phyloP scores from a whole-genome alignment of 805 yeast species.

The Clavispora asparagi region DNA sequence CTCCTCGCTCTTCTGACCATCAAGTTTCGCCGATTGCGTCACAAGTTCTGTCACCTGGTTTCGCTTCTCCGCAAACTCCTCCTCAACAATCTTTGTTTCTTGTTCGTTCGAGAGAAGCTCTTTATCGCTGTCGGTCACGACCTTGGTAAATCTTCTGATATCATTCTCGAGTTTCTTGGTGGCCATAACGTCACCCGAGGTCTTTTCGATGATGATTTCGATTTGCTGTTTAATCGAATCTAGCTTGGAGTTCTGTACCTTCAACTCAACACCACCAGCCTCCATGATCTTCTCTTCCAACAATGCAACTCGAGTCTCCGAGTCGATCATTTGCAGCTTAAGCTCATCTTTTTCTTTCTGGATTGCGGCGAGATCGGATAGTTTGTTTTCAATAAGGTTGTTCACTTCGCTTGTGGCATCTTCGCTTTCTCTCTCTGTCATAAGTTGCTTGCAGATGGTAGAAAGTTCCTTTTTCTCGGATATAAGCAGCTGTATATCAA shows the following conservation, averaged over 20 bases:
- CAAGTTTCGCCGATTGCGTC: conserved; percentile 8
- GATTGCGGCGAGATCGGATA: conserved; percentile 16
- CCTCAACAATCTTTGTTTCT: conserved; percentile 19
- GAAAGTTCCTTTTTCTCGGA: conserved; percentile 48
- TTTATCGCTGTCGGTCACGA: conserved; percentile 38
- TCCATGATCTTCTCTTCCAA: conserved; percentile 79
- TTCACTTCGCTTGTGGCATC: conserved; percentile 17
- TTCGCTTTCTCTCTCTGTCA: conserved; percentile 31
- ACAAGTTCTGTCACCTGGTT: conserved; percentile 20
- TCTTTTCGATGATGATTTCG: conserved; percentile 52
- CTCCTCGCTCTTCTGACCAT: conserved; percentile 33
- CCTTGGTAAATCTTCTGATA: conserved; percentile 47
- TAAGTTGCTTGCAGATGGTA: conserved; percentile 36
- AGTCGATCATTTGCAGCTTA: conserved; percentile 48
- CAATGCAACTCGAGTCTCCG: conserved; percentile 50
- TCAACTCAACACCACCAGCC: conserved; percentile 83
- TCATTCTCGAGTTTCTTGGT: conserved; percentile 62
- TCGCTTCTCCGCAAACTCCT: conserved; percentile 23
- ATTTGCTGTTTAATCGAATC: conserved; percentile 66
- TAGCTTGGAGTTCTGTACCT: conserved; percentile 76
- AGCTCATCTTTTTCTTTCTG: conserved; percentile 24
- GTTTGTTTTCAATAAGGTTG: background rate
- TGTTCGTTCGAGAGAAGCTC: conserved; percentile 36
- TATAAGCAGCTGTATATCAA: conserved; percentile 61
- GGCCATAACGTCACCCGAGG: conserved; percentile 51